A percentile compares a stretch with the other conserved stretches of the same genome.
Conservation (phyloP, 345 rosid genomes). For the Murraya paniculata region DNA sequence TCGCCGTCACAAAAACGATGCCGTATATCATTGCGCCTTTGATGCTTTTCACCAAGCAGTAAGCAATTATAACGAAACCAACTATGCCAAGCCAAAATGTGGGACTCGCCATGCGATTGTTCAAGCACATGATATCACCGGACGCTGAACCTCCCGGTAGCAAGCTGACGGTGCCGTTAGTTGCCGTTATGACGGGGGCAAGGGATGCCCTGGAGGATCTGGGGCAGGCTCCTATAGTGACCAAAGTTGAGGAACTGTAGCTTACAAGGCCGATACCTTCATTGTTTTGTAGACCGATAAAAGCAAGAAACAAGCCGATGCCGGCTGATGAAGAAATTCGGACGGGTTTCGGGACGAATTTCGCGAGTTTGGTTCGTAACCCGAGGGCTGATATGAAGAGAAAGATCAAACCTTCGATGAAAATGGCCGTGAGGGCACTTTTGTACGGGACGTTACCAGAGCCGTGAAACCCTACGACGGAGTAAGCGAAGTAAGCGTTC, state of each 20-base stretch:
- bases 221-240: conserved; percentile 13
- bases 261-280: conserved; percentile 28
- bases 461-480: conserved; percentile 30
- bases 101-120: conserved; percentile 43
- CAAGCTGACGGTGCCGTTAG: conserved; percentile 40
- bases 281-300: conserved; percentile 24
- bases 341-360: conserved; percentile 19
- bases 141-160: conserved; percentile 35
- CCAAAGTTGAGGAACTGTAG: conserved; percentile 24
- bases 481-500: conserved; percentile 27
- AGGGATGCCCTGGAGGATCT: conserved; percentile 8
- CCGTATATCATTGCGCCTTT: conserved; percentile 55
- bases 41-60: conserved; percentile 40
- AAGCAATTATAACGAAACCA: conserved; percentile 50
- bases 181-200: conserved; percentile 40
- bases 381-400: conserved; percentile 18
- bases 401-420: conserved; percentile 27
- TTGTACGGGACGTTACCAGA: conserved; percentile 20
- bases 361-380: conserved; percentile 17
- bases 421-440: conserved; percentile 24
- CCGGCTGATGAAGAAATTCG: conserved; percentile 19
- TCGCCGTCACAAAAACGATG: conserved; percentile 41
- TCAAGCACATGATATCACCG: conserved; percentile 34
- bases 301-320: conserved; percentile 23
- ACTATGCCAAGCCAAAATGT: conserved; percentile 53